Base-by-base conservation (phyloP, 2,329 filamentous ascomycete genomes). In the Penicillium sp. region DNA sequence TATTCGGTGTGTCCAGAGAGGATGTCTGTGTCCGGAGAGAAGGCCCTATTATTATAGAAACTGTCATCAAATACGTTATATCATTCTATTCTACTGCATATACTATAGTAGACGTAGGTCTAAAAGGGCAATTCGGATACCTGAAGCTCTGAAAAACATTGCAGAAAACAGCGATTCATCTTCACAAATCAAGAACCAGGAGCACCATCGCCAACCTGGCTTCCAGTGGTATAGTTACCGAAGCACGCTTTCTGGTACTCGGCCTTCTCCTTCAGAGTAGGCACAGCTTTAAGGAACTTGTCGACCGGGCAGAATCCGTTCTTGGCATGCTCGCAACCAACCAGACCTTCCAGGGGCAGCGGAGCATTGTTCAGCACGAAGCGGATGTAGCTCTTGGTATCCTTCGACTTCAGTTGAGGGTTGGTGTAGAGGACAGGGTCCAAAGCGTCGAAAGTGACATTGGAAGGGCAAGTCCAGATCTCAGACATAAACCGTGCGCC, bases 401-500 rank as follows among this genome's bases (percentile, higher is more conserved):
- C 29, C 2, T 28, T 45, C 0, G 49, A 38, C 1, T 53, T 48
- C 9, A 66, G 32, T 28, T 46, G 41, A 9, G 65, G 66, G 47
- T 71, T 68, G 3, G 42, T 44, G 47, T 69, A 69, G 0, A 80
- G 76, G 25, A 60, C 50, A 9, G 57, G 54, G 13, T 60, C 47
- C 42, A 60, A 33, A 41, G 73, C 49, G 0, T 69, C 42, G 23
- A 65, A 59, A 0, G 49, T 50, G 1, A 44, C 42, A 9, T 55
- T 38, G 0, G 53, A 47, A 3, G 69, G 64, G 57, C 79, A 82
- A 29, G 76, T 78, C 55, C 81, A 78, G 25, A 80, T 72, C 63
- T 82, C 80, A 1, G 79, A 80, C 39, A 80, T 68, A 27, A 82
- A 69, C 15, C 77, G 73, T 3, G 73, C 79, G 20, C 77, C 78